A percentile compares a stretch with the other conserved stretches of the same genome.
These are phyloP conservation scores for Cornus suecica DNA, from an alignment of 148 eudicot genomes.

Conservation along the genomic window DNA sequence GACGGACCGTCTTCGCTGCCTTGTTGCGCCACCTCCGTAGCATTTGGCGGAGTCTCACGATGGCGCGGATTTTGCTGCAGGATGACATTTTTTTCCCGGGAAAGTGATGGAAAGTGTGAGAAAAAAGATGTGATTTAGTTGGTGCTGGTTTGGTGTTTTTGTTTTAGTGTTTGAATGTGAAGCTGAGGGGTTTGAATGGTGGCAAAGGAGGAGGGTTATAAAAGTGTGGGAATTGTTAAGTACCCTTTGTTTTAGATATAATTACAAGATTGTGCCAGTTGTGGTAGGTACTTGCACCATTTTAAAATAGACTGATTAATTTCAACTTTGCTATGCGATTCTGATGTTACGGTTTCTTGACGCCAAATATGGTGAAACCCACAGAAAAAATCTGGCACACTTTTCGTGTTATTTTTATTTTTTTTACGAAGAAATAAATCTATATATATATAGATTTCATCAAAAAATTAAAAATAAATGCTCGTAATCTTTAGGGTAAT, in stretches of 20 bases:
- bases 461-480: too few species aligned
- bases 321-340: neutral
- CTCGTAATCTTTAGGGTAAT: too few species aligned
- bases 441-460: too few species aligned
- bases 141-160: neutral
- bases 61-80: constrained; percentile 71
- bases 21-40: constrained; percentile 65
- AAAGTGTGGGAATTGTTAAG: neutral
- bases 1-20: constrained; percentile 29
- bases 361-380: too few species aligned
- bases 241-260: constrained; percentile 15
- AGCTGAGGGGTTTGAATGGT: constrained; percentile 9
- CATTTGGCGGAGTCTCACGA: constrained; percentile 62
- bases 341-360: neutral
- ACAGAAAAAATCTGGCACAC: too few species aligned
- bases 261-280: constrained; percentile 5
- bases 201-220: constrained; percentile 15
- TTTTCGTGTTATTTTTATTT: too few species aligned
- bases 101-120: constrained; percentile 9
- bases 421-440: too few species aligned
- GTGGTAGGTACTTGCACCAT: neutral
- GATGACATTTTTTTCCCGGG: constrained; percentile 37
- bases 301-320: neutral
- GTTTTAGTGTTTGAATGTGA: neutral
- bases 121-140: too few species aligned